These are phyloP conservation scores for Penicillium ochrochloron DNA, from an alignment of 495 filamentous ascomycete species.

Conservation along the genomic window DNA sequence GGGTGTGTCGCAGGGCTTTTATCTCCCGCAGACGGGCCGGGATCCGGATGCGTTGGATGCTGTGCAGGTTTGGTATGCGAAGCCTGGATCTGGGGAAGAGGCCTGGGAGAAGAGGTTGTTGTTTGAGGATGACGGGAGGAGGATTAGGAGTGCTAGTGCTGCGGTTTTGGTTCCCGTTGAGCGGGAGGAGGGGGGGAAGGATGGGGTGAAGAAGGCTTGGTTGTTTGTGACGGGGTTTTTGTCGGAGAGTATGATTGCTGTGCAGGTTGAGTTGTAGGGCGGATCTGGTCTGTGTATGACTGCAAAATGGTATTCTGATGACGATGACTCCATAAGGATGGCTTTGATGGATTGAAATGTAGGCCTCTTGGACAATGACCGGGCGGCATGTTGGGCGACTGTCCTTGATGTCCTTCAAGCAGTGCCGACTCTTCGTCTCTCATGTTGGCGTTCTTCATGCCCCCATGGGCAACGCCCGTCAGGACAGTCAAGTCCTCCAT, in stretches of 20 bases:
- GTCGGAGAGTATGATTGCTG: conserved; percentile 56
- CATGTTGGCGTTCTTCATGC: not conserved
- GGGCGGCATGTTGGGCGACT: too few species aligned
- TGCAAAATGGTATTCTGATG: too few species aligned
- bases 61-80: conserved; percentile 54
- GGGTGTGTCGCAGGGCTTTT: conserved; percentile 48
- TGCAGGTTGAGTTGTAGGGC: conserved; percentile 55
- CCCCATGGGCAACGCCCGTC: not conserved
- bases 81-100: conserved; percentile 22
- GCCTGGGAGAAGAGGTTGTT: conserved; percentile 51
- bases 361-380: too few species aligned
- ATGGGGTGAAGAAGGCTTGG: conserved; percentile 53
- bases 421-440: too few species aligned
- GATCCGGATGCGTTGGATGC: conserved; percentile 48
- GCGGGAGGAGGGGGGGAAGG: not conserved
- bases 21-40: conserved; percentile 34
- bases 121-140: conserved; percentile 62
- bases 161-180: conserved; percentile 60
- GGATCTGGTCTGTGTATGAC: not conserved
- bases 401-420: too few species aligned
- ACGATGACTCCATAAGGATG: too few species aligned
- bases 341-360: not conserved
- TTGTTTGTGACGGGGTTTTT: conserved; percentile 63
- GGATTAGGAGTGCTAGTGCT: conserved; percentile 54
- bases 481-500: too few species aligned